Evolutionary conservation across 2,329 filamentous ascomycete species (phyloP), one percentile per base, ranked within the genome.

Genomic region (Aspergillaceae sp.): DNA sequence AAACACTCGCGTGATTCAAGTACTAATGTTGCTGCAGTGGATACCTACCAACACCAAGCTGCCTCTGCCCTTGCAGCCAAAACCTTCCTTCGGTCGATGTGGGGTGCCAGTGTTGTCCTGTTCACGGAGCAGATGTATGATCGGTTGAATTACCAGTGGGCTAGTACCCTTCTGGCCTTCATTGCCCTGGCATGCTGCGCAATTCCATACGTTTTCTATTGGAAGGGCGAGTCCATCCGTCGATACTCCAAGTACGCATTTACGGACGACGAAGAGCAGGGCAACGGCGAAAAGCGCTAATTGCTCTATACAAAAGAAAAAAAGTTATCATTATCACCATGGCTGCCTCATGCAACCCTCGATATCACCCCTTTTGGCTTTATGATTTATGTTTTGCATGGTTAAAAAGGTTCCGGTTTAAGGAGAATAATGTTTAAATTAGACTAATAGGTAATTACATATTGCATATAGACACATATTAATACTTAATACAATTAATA

Each of bases 181-280:
- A 74, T 94, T 54, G 79, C 77, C 10, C 69, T 94, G 4, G 83
- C 79, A 0, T 94, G 87, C 70, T 94, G 87, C 63, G 79, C 74
- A 0, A 94, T 94, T 54, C 88, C 88, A 0, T 94, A 83, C 62
- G 65, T 87, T 28, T 94, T 95, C 68, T 94, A 84, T 74, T 80
- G 73, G 58, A 87, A 79, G 56, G 88, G 88, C 3, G 86, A 81
- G 10, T 63, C 64, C 4, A 94, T 94, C 54, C 75, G 88, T 4
- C 72, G 70, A 46, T 72, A 75, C 48, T 86, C 82, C 58, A 84
- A 79, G 64, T 94, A 80, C 60, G 88, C 88, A 0, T 94, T 87
- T 54, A 65, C 66, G 26, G 74, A 73, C 9, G 76, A 79, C 40
- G 74, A 78, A 45, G 76, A 79, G 59, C 60, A 62, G 37, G 29